Conservation (phyloP, 2,329 filamentous ascomycete species). For the Fusarium udum region DNA sequence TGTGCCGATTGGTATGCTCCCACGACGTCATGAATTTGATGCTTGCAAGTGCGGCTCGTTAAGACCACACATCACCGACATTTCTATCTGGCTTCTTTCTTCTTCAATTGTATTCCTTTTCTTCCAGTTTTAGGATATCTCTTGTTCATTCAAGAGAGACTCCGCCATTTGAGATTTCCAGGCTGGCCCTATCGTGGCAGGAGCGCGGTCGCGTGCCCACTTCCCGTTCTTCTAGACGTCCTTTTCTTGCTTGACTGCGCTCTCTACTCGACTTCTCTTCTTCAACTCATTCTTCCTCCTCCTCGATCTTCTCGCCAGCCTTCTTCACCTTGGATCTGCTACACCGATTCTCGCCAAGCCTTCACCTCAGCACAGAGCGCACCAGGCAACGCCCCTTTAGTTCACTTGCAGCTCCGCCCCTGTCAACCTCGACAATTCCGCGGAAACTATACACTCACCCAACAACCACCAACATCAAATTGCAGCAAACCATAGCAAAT, state of each 20-base stretch:
- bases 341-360: background rate
- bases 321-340: background rate
- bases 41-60: slow-evolving; percentile 5
- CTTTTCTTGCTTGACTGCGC: background rate
- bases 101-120: background rate
- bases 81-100: background rate
- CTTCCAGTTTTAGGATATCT: background rate
- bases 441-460: background rate
- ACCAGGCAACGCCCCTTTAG: background rate
- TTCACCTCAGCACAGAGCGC: background rate
- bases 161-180: background rate
- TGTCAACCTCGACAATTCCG: background rate
- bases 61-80: slow-evolving; percentile 2
- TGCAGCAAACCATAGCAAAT: background rate
- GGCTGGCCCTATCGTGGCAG: background rate
- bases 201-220: slow-evolving; percentile 16
- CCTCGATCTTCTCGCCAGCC: background rate
- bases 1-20: slow-evolving; percentile 18
- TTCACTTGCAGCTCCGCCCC: background rate
- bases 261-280: background rate
- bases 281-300: background rate
- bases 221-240: slow-evolving; percentile 1
- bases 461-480: background rate
- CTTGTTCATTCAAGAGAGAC: background rate
- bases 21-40: background rate